A percentile compares a stretch with the other conserved stretches of the same genome.
Conservation (phyloP, 108 stramenopile species). For the Skeletonema grethae region DNA sequence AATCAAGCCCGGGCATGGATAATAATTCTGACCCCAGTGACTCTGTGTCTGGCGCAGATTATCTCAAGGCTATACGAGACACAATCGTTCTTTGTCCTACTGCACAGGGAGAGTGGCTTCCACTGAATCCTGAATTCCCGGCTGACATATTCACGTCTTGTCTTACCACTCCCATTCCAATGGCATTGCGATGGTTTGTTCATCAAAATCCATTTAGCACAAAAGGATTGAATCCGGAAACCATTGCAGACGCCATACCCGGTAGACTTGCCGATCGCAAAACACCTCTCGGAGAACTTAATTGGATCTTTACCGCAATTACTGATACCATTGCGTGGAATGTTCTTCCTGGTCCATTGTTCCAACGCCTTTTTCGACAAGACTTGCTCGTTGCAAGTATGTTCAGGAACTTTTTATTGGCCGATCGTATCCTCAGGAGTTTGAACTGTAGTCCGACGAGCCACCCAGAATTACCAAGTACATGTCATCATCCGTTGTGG, state of each 20-base stretch:
- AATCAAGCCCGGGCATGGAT: slow-evolving; percentile 1
- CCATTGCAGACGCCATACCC: slow-evolving; percentile 90
- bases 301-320: slow-evolving; percentile 99
- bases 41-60: slow-evolving; percentile 20
- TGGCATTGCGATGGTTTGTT: slow-evolving; percentile 96
- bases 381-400: slow-evolving; percentile 90
- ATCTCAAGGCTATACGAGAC: slow-evolving; percentile 62
- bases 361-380: slow-evolving; percentile 97
- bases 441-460: slow-evolving; percentile 93
- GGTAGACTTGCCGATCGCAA: slow-evolving; percentile 92
- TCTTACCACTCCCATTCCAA: slow-evolving; percentile 96
- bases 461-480: slow-evolving; percentile 89
- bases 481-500: slow-evolving; percentile 96
- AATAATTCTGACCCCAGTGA: slow-evolving; percentile 14
- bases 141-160: slow-evolving; percentile 99
- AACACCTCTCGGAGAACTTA: slow-evolving; percentile 92
- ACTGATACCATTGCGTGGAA: slow-evolving; percentile 99
- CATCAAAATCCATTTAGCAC: slow-evolving; percentile 73
- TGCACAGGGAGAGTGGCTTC: slow-evolving; percentile 91
- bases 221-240: slow-evolving; percentile 48
- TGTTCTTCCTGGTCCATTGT: slow-evolving; percentile 92
- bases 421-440: slow-evolving; percentile 91
- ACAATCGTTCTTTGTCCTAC: slow-evolving; percentile 97
- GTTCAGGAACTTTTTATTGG: slow-evolving; percentile 99
- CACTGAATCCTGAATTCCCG: slow-evolving; percentile 92